Conservation (phyloP, 2,329 filamentous ascomycete genomes). For the Aspergillus novofumigatus region DNA sequence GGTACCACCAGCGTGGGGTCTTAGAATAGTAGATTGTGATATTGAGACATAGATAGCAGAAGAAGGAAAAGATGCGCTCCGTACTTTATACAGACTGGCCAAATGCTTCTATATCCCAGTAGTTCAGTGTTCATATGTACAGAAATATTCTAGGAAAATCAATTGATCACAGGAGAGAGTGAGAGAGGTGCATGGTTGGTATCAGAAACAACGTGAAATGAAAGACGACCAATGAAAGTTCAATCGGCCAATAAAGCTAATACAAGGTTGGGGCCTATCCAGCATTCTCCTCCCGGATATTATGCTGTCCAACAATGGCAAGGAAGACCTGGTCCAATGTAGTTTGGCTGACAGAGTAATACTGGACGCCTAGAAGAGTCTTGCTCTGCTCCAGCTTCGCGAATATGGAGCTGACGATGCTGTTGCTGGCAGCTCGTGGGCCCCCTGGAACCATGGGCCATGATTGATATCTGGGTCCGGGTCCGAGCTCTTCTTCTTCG, state of each 20-base stretch:
- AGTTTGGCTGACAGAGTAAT: slow-evolving; percentile 82
- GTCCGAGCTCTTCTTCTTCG: neutral
- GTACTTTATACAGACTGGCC: neutral
- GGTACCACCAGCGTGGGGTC: neutral
- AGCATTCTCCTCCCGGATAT: slow-evolving; percentile 65
- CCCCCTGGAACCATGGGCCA: neutral
- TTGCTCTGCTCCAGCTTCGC: slow-evolving; percentile 69
- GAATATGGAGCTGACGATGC: slow-evolving; percentile 56
- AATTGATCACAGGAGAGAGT: neutral
- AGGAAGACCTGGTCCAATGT: slow-evolving; percentile 90
- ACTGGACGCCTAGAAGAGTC: slow-evolving; percentile 66
- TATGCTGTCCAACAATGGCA: slow-evolving; percentile 74
- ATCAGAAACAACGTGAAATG: neutral
- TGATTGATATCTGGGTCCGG: neutral
- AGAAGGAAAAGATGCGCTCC: too few relatives aligned
- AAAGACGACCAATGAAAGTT: neutral
- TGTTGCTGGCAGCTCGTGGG: neutral
- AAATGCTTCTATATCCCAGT: neutral
- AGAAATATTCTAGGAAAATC: neutral
- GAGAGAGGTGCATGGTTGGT: neutral
- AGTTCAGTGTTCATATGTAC: neutral
- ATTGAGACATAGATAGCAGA: neutral
- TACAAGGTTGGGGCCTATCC: slow-evolving; percentile 11
- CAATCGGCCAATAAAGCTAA: neutral
- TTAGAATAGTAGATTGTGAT: neutral